These are phyloP conservation scores for Saccharomycopsis amapae DNA, from an alignment of 805 yeast genomes.

Conservation along the genomic window DNA sequence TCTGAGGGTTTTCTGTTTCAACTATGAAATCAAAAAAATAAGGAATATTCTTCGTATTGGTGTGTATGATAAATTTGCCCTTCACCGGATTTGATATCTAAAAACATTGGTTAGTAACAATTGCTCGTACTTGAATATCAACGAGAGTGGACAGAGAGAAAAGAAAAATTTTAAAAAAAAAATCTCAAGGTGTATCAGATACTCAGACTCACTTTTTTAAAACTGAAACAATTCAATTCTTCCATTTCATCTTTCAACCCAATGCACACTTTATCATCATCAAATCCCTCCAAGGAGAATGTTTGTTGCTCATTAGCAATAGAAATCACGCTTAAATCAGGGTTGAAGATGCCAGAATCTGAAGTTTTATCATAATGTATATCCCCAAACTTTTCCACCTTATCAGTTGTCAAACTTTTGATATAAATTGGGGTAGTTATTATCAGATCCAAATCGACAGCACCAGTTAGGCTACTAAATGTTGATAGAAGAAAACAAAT, in stretches of 20 bases:
- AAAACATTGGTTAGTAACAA: not conserved
- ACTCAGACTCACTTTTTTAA: constrained; percentile 7
- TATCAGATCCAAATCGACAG: too few relatives aligned
- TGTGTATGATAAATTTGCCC: constrained; percentile 3
- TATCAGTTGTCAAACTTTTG: not conserved
- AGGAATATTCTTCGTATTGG: not conserved
- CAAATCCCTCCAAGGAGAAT: not conserved
- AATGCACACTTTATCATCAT: constrained; percentile 5
- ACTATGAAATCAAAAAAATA: not conserved
- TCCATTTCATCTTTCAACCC: constrained; percentile 7
- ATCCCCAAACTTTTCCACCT: constrained; percentile 1
- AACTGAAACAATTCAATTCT: constrained; percentile 12
- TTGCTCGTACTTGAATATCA: not conserved
- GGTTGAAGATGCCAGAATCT: not conserved
- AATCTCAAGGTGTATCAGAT: not conserved
- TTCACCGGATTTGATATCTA: not conserved
- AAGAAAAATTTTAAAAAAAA: not conserved
- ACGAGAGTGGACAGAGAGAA: not conserved
- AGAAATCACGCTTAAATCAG: not conserved
- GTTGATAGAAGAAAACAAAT: too few relatives aligned
- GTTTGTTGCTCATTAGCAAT: not conserved
- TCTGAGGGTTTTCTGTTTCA: not conserved
- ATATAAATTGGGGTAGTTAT: not conserved
- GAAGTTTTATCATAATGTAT: not conserved
- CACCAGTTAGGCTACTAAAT: too few relatives aligned